Evolutionary conservation across 2,329 filamentous ascomycete genomes (phyloP).

Genomic region (Emmonsia crescens): DNA sequence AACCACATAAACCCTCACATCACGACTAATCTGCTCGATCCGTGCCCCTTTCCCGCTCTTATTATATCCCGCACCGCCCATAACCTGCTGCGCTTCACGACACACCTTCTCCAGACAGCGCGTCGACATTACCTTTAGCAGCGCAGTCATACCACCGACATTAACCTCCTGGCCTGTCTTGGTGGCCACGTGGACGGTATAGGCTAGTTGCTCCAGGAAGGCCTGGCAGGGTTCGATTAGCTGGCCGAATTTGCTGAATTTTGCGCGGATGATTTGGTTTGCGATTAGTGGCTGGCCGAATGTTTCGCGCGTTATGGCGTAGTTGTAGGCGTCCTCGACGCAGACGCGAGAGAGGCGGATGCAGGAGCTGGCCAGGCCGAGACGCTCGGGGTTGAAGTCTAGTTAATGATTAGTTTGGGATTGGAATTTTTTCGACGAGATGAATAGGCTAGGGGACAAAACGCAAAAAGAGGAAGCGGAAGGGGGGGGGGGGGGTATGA

Average conservation of each 20-base stretch:
- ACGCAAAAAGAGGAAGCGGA: no score
- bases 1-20: constrained; percentile 39
- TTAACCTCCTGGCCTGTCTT: constrained; percentile 30
- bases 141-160: constrained; percentile 42
- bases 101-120: constrained; percentile 43
- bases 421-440: neutral
- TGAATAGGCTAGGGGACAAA: constrained; percentile 28
- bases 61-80: constrained; percentile 44
- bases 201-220: constrained; percentile 52
- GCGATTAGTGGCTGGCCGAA: constrained; percentile 49
- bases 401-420: neutral
- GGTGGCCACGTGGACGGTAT: constrained; percentile 39
- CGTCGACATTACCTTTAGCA: constrained; percentile 44
- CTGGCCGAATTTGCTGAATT: constrained; percentile 49
- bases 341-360: constrained; percentile 53
- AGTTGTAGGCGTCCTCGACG: constrained; percentile 50
- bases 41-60: constrained; percentile 39
- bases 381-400: constrained; percentile 66
- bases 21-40: constrained; percentile 44
- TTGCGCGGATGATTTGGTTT: constrained; percentile 49
- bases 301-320: constrained; percentile 53
- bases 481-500: constrained; percentile 4
- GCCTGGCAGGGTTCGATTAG: constrained; percentile 52
- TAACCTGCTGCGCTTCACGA: constrained; percentile 46
- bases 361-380: constrained; percentile 53